Conservation (phyloP, 2,329 filamentous ascomycete species). For the Seiridium unicorne region DNA sequence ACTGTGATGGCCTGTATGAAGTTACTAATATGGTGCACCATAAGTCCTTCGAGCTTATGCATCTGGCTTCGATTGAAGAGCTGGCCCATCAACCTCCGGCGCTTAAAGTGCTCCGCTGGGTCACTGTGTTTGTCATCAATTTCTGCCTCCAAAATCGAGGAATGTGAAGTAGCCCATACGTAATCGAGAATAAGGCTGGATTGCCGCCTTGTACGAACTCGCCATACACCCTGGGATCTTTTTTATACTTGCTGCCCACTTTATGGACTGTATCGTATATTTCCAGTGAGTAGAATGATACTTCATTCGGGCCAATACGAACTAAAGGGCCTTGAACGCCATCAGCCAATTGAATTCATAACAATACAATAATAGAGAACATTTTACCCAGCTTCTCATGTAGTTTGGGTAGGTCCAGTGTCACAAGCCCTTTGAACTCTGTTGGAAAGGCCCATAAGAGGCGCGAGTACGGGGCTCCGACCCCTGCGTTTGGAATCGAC, state of each 20-base stretch:
- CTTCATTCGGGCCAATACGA: conserved; percentile 35
- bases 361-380: neutral
- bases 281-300: conserved; percentile 28
- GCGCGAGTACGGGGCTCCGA: neutral
- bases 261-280: conserved; percentile 2
- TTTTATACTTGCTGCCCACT: conserved; percentile 4
- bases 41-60: neutral
- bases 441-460: neutral
- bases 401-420: neutral
- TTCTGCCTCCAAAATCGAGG: neutral
- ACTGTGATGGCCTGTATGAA: neutral
- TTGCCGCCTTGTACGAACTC: conserved; percentile 3
- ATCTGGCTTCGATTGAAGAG: conserved; percentile 3
- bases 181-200: conserved; percentile 1
- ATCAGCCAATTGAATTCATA: neutral
- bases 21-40: neutral
- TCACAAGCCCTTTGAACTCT: neutral
- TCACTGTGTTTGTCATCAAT: neutral
- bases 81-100: neutral
- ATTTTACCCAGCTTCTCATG: neutral
- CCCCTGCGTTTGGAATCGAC: neutral
- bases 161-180: neutral
- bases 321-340: conserved; percentile 22
- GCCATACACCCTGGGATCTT: conserved; percentile 1
- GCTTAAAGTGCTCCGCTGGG: neutral